These are phyloP conservation scores for Haberlea rhodopensis DNA, from an alignment of 257 asterid genomes.

Conservation along the genomic window DNA sequence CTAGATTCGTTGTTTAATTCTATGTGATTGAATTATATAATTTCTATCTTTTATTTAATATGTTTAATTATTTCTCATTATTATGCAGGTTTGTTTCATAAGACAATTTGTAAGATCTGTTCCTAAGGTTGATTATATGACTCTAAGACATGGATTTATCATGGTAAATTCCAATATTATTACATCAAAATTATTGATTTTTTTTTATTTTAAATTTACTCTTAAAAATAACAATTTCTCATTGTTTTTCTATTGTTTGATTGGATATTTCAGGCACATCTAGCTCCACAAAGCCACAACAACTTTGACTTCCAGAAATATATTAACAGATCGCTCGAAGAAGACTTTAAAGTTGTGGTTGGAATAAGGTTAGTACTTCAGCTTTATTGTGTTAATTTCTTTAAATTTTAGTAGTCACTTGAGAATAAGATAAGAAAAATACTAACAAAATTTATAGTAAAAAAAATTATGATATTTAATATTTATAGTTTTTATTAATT, in stretches of 20 bases:
- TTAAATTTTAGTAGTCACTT: too few species aligned
- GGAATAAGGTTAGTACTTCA: slow-evolving; percentile 68
- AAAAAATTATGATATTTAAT: too few species aligned
- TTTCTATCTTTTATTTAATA: background rate
- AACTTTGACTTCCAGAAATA: slow-evolving; percentile 76
- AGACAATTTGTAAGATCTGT: slow-evolving; percentile 88
- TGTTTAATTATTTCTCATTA: background rate
- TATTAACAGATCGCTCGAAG: slow-evolving; percentile 84
- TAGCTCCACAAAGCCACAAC: slow-evolving; percentile 76
- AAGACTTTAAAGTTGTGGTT: slow-evolving; percentile 94
- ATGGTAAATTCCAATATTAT: slow-evolving; percentile 37
- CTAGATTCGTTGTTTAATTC: too few species aligned
- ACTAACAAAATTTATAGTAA: too few species aligned
- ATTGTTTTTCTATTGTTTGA: background rate
- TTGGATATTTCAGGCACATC: slow-evolving; percentile 86
- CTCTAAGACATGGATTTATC: slow-evolving; percentile 90
- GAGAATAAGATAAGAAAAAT: too few species aligned
- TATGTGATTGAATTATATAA: too few species aligned
- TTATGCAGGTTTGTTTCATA: slow-evolving; percentile 71
- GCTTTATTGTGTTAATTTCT: too few species aligned
- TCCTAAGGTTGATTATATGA: slow-evolving; percentile 81
- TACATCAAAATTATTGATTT: background rate
- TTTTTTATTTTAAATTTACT: background rate
- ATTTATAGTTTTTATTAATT: too few species aligned
- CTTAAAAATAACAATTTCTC: background rate